Evolutionary conservation across 306 rosid species (phyloP).

Genomic region (Crataegus laevigata): DNA sequence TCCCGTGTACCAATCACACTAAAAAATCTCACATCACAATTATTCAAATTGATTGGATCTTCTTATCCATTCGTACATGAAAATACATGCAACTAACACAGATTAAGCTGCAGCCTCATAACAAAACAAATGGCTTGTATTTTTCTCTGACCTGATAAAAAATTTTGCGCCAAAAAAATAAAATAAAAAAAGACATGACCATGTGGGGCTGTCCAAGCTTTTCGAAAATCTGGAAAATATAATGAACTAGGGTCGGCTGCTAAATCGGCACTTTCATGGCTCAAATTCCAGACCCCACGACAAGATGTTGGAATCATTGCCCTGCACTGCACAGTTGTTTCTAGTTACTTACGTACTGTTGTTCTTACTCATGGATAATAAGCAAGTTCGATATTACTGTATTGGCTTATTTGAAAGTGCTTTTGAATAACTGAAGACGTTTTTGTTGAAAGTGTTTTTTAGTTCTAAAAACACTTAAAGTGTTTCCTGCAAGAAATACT

Average conservation of each 20-base stretch:
- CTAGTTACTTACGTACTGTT: not conserved
- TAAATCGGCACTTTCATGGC: not conserved
- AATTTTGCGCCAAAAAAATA: not conserved
- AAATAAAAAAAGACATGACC: not conserved
- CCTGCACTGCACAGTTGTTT: not conserved
- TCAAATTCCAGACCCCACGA: not conserved
- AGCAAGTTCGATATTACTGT: no score
- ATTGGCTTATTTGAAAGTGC: no score
- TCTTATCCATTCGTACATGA: not conserved
- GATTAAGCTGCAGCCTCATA: not conserved
- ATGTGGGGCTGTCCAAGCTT: not conserved
- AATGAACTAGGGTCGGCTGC: not conserved
- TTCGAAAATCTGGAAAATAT: not conserved
- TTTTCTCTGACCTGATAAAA: no score
- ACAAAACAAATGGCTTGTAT: not conserved
- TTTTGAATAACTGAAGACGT: no score
- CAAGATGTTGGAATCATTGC: not conserved
- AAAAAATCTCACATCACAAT: no score
- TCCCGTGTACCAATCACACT: no score
- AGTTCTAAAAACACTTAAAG: no score
- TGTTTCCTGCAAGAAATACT: no score
- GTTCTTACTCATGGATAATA: no score
- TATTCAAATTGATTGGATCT: no score
- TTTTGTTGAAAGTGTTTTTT: no score
- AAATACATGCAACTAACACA: not conserved